These are phyloP conservation scores for Podila horticola DNA, from an alignment of 192 early-diverging fungal species.

Conservation along the genomic window DNA sequence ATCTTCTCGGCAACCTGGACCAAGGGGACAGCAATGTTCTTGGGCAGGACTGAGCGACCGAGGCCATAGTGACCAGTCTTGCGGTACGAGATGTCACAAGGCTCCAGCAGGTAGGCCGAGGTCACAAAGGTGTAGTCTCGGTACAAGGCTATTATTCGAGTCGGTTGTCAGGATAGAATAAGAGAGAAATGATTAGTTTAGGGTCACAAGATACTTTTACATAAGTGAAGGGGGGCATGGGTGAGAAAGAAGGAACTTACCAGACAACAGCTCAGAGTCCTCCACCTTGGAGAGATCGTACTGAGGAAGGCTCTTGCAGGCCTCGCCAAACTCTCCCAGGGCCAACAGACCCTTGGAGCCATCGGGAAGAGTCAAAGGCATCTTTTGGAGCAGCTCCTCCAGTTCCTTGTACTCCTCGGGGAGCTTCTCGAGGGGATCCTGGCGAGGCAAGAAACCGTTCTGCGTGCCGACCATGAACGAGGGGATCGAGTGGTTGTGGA, in stretches of 20 bases:
- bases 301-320: conserved; percentile 73
- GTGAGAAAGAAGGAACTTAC: conserved; percentile 37
- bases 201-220: no score
- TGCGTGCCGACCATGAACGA: conserved; percentile 66
- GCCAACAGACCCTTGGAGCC: conserved; percentile 81
- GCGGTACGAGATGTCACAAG: conserved; percentile 84
- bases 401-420: conserved; percentile 77
- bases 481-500: conserved; percentile 57
- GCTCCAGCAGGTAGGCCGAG: conserved; percentile 90
- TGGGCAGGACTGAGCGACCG: conserved; percentile 78
- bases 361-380: conserved; percentile 77
- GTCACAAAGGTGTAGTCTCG: conserved; percentile 90
- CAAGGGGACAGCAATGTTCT: conserved; percentile 83
- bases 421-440: conserved; percentile 76
- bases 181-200: no score
- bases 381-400: conserved; percentile 77
- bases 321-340: conserved; percentile 82
- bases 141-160: conserved; percentile 69
- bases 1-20: conserved; percentile 76
- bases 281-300: conserved; percentile 77
- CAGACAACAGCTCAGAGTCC: conserved; percentile 78
- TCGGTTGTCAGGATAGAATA: neutral
- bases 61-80: conserved; percentile 81
- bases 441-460: conserved; percentile 68
- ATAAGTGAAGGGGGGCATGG: neutral